Percentiles rank a stretch among this genome's conserved stretches.
Evolutionary conservation across 306 rosid genomes (phyloP).

Genomic region (Casuarina equisetifolia): DNA sequence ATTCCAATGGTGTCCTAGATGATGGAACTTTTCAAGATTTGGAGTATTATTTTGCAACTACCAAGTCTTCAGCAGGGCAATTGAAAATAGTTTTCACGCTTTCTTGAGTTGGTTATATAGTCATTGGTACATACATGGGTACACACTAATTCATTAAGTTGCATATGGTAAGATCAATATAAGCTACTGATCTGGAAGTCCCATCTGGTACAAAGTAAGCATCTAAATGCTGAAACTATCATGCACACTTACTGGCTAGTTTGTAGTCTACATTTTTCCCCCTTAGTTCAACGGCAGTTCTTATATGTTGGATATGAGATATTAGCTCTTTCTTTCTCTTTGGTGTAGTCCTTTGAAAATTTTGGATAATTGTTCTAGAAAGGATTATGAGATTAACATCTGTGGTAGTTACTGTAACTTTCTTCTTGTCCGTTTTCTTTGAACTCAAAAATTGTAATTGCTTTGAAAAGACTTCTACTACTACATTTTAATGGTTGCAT

Average conservation of each 20-base stretch:
- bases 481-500: background rate
- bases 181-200: background rate
- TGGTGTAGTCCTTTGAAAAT: background rate
- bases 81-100: background rate
- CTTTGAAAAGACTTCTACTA: background rate
- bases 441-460: background rate
- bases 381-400: background rate
- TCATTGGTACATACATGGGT: too few species aligned
- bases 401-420: background rate
- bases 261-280: background rate
- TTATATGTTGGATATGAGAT: conserved; percentile 1
- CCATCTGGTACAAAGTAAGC: background rate
- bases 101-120: background rate
- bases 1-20: background rate
- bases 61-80: background rate
- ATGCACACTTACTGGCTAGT: background rate
- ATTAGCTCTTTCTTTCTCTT: background rate
- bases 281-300: background rate
- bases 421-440: background rate
- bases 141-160: background rate
- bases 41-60: background rate
- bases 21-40: background rate
- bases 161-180: background rate
- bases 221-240: background rate
- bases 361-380: background rate